Evolutionary conservation across 116 monocot genomes (phyloP), one percentile per base, ranked within the genome.

Genomic region (Trichopus zeylanicus): DNA sequence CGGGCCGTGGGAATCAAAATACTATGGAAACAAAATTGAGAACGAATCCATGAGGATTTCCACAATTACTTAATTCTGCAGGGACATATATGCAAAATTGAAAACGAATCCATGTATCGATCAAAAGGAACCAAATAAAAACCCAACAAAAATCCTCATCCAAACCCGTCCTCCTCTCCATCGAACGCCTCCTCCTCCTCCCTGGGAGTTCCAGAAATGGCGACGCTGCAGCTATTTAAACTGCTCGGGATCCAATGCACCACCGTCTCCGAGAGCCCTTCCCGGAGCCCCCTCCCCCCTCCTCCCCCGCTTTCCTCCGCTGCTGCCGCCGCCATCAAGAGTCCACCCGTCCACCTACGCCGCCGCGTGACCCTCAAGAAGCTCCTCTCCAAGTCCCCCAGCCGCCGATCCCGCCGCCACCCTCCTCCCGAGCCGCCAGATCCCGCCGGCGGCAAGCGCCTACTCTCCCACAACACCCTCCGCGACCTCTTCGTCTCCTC

Each of bases 401-500:
- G 21, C 6, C 34, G 35, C 3, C 7, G 58, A 58, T 58, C 18
- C n/a, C 34, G 7, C 10, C 55, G 20, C 26, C 23, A 7, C 23
- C 31, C 29, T 16, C 13, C 23, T 34, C 26, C 30, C 11, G 22
- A 20, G 39, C 13, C 13, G 7, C 22, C 51, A 4, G 52, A 63
- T 7, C 16, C 25, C 1, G 34, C 10, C 6, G 31, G 34, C 51
- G 54, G 39, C 54, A 61, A 62, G 34, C 18, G 55, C 13, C 48
- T 57, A 1, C 57, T 71, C 31, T 13, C 20, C 22, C 55, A 48
- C 49, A 35, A 29, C 38, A 56, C 55, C 15, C 71, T 71, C n/a
- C 46, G 22, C 24, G 71, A 71, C 31, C 47, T 71, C 32, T 57
- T 71, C 51, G 42, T 57, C 13, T 63, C 62, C 1, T 71, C 71